These are phyloP conservation scores for Solanum chilense DNA, from an alignment of 257 asterid species.

Conservation along the genomic window DNA sequence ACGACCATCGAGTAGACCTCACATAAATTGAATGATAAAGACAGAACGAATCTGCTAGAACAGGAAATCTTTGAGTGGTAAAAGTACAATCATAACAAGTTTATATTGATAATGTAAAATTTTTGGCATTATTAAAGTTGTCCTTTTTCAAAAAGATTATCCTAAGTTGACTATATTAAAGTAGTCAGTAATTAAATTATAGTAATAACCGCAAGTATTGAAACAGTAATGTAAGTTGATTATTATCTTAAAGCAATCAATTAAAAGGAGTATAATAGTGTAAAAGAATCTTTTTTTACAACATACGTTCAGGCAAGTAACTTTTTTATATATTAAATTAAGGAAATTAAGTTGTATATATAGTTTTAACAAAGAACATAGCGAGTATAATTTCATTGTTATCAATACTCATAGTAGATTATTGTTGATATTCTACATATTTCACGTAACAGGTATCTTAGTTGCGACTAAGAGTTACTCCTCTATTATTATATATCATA, in stretches of 20 bases:
- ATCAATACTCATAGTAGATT: background rate
- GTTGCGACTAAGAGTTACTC: background rate
- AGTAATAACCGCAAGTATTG: background rate
- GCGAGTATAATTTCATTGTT: background rate
- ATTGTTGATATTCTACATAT: background rate
- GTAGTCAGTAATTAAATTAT: background rate
- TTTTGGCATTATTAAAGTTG: background rate
- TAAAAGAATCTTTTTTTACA: too few relatives aligned
- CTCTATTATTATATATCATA: too few relatives aligned
- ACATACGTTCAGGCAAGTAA: too few relatives aligned
- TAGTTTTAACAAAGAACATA: background rate
- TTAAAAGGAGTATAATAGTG: background rate
- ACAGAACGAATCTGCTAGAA: background rate
- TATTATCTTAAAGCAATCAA: background rate
- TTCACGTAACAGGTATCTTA: background rate
- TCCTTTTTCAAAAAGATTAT: too few relatives aligned
- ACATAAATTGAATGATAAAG: background rate
- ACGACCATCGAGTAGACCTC: background rate
- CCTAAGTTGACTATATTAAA: background rate
- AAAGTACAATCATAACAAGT: background rate
- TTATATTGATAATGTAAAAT: background rate
- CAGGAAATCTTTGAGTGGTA: background rate
- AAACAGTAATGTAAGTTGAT: background rate
- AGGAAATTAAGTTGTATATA: background rate
- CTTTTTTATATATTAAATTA: background rate